Evolutionary conservation across 805 yeast genomes (phyloP).

Genomic region (Metschnikowia similis): DNA sequence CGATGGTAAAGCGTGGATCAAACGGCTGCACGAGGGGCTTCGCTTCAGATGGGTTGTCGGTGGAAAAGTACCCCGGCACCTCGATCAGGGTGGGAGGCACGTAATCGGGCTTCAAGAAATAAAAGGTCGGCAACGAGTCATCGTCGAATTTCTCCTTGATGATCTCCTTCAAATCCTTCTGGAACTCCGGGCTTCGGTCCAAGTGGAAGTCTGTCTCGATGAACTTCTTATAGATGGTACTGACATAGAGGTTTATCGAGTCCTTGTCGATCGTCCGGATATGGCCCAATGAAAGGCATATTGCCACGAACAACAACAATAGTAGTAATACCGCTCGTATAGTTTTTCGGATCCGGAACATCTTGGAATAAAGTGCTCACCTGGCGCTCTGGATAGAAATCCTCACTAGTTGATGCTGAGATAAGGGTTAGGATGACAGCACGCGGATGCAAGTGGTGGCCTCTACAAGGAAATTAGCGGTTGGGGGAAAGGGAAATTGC

Average conservation of each 20-base stretch:
- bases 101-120: constrained; percentile 7
- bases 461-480: too few species aligned
- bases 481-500: too few species aligned
- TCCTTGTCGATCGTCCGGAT: not conserved
- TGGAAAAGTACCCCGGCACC: constrained; percentile 5
- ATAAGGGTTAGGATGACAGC: too few species aligned
- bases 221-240: not conserved
- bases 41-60: not conserved
- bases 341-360: constrained; percentile 1
- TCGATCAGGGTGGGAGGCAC: constrained; percentile 5
- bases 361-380: not conserved
- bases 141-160: constrained; percentile 5
- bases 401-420: too few species aligned
- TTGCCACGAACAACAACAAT: not conserved
- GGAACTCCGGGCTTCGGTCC: constrained; percentile 4
- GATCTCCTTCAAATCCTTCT: not conserved
- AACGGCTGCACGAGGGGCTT: constrained; percentile 13
- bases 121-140: constrained; percentile 1
- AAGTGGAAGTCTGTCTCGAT: not conserved
- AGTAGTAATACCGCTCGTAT: not conserved
- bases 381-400: too few species aligned
- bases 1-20: constrained; percentile 21
- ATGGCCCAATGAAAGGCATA: not conserved
- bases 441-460: too few species aligned
- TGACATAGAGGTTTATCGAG: not conserved